Base-by-base conservation (phyloP, 169 alveolate genomes). In the Nephromyces sp. region DNA sequence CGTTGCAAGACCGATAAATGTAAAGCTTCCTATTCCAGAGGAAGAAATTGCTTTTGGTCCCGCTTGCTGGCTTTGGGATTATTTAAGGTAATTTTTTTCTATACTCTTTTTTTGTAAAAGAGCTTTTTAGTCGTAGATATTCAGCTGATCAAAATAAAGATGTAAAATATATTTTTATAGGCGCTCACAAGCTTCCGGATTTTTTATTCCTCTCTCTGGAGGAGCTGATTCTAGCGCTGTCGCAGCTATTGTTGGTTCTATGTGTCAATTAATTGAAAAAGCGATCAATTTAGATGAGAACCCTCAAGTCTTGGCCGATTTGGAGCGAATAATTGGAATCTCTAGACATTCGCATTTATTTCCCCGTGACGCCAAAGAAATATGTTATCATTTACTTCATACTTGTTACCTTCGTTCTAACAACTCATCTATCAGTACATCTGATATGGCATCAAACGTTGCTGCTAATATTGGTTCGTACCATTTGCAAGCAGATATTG, bases 141-240 rank as follows among this genome's bases (percentile, higher is more conserved):
- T n/a, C n/a, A n/a, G n/a, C n/a, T n/a, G n/a, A n/a, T n/a, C n/a
- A n/a, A n/a, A n/a, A n/a, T n/a, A n/a, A n/a, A n/a, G n/a, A n/a
- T n/a, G n/a, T n/a, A n/a, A n/a, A n/a, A n/a, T n/a, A n/a, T 15
- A 21, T 24, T 15, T 8, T 62, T 43, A 15, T 43, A 43, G 57
- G n/a, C 70, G 86, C 8, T 80, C 86, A 6, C 72, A 72, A 25
- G 74, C 72, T 33, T 70, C 87, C 4, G 97, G 97, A 0, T 90
- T 86, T 73, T 89, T 90, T 73, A 66, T 92, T 21, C 92, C 97
- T 0, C 70, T 90, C 24, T 88, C 94, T 15, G 97, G 97, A 6
- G 97, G 97, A 0, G 85, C 89, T 21, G 97, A 92, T 75, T 63
- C 78, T 29, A 43, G 77, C 24, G 72, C 78, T 31, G 78, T 78